phyloP scores from a whole-genome alignment of 176 grass and related monocot genomes.

The Zoysia pacifica region DNA sequence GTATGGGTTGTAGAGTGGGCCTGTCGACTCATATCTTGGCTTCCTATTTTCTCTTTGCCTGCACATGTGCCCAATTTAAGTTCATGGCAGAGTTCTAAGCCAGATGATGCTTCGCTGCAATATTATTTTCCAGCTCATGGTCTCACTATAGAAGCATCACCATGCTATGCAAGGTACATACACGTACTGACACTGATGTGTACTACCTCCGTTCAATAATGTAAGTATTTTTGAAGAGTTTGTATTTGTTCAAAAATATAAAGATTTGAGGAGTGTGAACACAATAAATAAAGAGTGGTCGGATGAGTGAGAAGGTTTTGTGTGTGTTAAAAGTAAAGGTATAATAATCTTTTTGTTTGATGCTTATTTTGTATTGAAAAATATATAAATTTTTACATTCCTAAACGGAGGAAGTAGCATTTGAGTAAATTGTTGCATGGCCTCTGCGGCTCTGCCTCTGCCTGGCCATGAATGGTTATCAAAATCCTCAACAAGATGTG shows the following conservation, averaged over 20 bases:
- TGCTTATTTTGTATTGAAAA: too few relatives aligned
- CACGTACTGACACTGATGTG: slow-evolving; percentile 18
- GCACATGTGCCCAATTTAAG: slow-evolving; percentile 34
- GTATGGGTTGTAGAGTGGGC: slow-evolving; percentile 34
- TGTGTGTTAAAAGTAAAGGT: too few relatives aligned
- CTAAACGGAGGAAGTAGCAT: neutral
- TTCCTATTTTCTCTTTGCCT: slow-evolving; percentile 30
- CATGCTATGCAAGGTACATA: slow-evolving; percentile 28
- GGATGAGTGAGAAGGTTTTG: too few relatives aligned
- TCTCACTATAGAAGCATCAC: slow-evolving; percentile 25
- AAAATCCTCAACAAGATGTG: slow-evolving; percentile 69
- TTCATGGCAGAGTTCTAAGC: slow-evolving; percentile 35
- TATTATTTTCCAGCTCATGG: slow-evolving; percentile 36
- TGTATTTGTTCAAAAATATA: too few relatives aligned
- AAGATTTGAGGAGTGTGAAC: too few relatives aligned
- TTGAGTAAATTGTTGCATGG: slow-evolving; percentile 46
- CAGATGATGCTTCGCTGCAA: slow-evolving; percentile 30
- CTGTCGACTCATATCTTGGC: slow-evolving; percentile 29
- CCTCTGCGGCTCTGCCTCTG: slow-evolving; percentile 45
- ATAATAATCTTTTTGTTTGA: too few relatives aligned
- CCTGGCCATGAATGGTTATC: slow-evolving; percentile 54
- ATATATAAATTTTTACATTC: too few relatives aligned
- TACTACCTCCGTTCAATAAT: neutral
- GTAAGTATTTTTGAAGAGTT: too few relatives aligned
- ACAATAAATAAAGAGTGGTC: too few relatives aligned